phyloP scores from a whole-genome alignment of 495 filamentous ascomycete genomes.

The Penicillium chermesinum region DNA sequence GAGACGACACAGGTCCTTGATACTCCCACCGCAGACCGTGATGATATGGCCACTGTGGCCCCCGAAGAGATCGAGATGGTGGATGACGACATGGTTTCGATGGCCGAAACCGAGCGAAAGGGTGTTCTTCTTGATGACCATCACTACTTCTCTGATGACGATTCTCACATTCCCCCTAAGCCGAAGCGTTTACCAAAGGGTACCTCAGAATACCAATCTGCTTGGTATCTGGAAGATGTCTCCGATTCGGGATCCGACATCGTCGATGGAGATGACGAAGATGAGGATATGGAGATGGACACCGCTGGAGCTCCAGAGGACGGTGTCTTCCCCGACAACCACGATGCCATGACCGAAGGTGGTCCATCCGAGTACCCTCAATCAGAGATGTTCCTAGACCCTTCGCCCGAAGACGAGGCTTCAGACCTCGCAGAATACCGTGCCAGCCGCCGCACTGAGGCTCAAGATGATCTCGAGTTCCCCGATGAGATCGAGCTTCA shows the following conservation, averaged over 20 bases:
- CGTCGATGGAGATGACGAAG: constrained; percentile 54
- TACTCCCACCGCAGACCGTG: constrained; percentile 66
- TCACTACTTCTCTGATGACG: constrained; percentile 95
- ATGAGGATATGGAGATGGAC: constrained; percentile 46
- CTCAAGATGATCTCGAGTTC: constrained; percentile 86
- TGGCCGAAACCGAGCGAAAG: constrained; percentile 55
- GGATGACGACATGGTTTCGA: constrained; percentile 55
- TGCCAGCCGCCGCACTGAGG: constrained; percentile 66
- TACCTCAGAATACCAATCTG: constrained; percentile 88
- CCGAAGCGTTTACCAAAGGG: constrained; percentile 82
- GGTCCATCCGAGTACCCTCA: constrained; percentile 80
- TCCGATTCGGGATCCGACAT: constrained; percentile 84
- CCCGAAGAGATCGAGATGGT: constrained; percentile 79
- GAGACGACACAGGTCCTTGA: constrained; percentile 54
- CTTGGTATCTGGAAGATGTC: constrained; percentile 85
- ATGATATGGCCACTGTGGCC: constrained; percentile 76
- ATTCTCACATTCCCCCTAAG: constrained; percentile 52
- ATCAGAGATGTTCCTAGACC: constrained; percentile 88
- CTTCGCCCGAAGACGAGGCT: constrained; percentile 79
- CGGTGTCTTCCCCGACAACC: constrained; percentile 67
- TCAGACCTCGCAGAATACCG: constrained; percentile 74
- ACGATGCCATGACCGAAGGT: constrained; percentile 67
- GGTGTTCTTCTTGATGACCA: constrained; percentile 94
- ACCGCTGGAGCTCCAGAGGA: constrained; percentile 61
- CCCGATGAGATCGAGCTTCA: constrained; percentile 95